Evolutionary conservation across 176 grass and related monocot species (phyloP).

Genomic region (Alopecurus myosuroides): DNA sequence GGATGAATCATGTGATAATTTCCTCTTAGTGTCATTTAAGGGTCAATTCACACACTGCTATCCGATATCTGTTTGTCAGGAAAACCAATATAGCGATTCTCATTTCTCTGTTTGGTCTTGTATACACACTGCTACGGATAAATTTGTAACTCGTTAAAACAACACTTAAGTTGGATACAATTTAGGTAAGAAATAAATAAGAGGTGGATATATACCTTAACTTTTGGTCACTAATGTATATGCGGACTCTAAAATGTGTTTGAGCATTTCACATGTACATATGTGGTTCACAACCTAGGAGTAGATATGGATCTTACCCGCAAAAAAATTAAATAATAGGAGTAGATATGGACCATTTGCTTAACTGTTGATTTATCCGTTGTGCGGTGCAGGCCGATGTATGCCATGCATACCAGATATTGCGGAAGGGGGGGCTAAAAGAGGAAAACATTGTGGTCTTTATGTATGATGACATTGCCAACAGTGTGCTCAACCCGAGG

Average conservation of each 20-base stretch:
- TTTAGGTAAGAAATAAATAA: not conserved
- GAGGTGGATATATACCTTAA: not conserved
- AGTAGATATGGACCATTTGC: not conserved
- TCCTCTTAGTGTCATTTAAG: not conserved
- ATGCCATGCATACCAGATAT: conserved; percentile 89
- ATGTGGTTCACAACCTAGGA: not conserved
- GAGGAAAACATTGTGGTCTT: conserved; percentile 91
- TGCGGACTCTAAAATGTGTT: not conserved
- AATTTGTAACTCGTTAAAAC: not conserved
- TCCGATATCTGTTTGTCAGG: not conserved
- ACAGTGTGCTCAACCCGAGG: conserved; percentile 59
- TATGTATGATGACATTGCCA: conserved; percentile 87
- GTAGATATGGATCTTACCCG: not conserved
- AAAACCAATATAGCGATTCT: not conserved
- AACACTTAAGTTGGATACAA: not conserved
- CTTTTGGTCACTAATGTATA: not conserved
- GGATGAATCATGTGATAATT: not conserved
- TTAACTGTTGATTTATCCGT: not conserved
- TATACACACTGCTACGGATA: too few species aligned
- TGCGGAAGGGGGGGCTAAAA: conserved; percentile 54
- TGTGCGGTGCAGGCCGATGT: conserved; percentile 60
- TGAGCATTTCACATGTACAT: not conserved
- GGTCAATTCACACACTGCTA: not conserved
- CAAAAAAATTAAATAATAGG: too few species aligned
- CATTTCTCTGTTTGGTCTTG: not conserved